Base-by-base conservation (phyloP, 1,284 basidiomycete genomes). In the Stygiomarasmius scandens region DNA sequence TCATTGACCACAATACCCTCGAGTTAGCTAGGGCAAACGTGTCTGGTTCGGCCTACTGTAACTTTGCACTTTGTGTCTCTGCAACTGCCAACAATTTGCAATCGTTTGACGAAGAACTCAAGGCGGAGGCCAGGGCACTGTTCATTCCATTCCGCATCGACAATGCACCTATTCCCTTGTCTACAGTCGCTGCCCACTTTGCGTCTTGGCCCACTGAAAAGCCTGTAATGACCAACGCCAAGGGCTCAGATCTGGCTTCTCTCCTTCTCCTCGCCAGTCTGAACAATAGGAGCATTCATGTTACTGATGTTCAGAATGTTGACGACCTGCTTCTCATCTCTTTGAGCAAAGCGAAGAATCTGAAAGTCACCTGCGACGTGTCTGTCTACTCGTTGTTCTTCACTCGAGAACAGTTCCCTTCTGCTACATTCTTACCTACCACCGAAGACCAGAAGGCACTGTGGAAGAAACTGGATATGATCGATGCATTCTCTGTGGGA, bases 281-380 rank as follows among this genome's bases (percentile, higher is more conserved):
- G 53, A 90, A 99, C 74, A 89, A 83, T 69, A 89, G 96, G 61
- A 89, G 85, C 66, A 86, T 99, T 29, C 96, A 99, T 73, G 86
- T 99, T 61, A 95, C 94, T n/a, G 92, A 96, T 66, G 93, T 99
- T 36, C 87, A 89, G 63, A 90, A 83, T 61, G 83, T 86, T 65
- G 95, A 96, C 60, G 97, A 99, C 71, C 81, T 99, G 55, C 79
- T 91, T 41, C 77, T 99, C 58, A 98, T 99, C 70, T 89, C 91
- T 5, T 81, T 99, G 52, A 95, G 93, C 81, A 99, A 99, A 77
- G 89, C 90, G 55, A 97, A 96, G 79, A 83, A 91, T 25, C 83
- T 99, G 65, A 90, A 93, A 68, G 96, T 98, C 58, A 98, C 96
- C 2, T 98, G 96, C 71, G 97, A 99, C 67, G 94, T 98, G 34